Evolutionary conservation across 1,284 basidiomycete genomes (phyloP), one percentile per base, ranked within the genome.

Genomic region (Phylloporus gajari): DNA sequence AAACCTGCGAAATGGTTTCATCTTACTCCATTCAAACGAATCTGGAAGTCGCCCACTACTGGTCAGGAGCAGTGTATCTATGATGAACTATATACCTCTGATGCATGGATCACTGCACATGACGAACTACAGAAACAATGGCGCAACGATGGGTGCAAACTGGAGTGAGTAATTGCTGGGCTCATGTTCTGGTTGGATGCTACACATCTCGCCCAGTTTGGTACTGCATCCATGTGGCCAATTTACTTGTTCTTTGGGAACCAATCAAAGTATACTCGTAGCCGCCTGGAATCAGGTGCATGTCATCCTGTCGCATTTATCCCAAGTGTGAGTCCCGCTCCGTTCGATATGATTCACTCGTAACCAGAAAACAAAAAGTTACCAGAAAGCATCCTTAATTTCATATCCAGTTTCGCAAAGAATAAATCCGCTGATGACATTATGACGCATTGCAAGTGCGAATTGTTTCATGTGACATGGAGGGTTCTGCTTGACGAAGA

Each of bases 151-250:
- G 75, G 67, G 3, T 76, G 74, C 60, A 74, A 46, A 1, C 60
- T 81, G 0, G 76, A 80, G 53, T 65, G 74, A 1, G 78, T 79
- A 6, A 72, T 85, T 9, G 76, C 72, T 0, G 80, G 71, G 0
- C 53, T 85, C 1, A 81, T 85, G 79, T 72, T 83, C 67, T 84
- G 77, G 76, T 86, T 85, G 0, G 84, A 86, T 67, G 73, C 79
- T 0, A 86, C 85, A 3, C 82, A 84, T 8, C 76, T 86, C 1
- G 76, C 83, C 0, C 74, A 75, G 15, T 86, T 86, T 68, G 84
- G 85, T 0, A 70, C 74, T 3, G 77, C 80, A 3, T 73, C 75
- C 5, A 70, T 84, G 0, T 86, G 85, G 85, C 86, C 85, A 0
- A 35, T 84, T 2, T 86, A 86, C 68, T 46, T 84, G 0, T 83